phyloP scores from a whole-genome alignment of 2,329 filamentous ascomycete genomes.

The Talaromyces sp. region DNA sequence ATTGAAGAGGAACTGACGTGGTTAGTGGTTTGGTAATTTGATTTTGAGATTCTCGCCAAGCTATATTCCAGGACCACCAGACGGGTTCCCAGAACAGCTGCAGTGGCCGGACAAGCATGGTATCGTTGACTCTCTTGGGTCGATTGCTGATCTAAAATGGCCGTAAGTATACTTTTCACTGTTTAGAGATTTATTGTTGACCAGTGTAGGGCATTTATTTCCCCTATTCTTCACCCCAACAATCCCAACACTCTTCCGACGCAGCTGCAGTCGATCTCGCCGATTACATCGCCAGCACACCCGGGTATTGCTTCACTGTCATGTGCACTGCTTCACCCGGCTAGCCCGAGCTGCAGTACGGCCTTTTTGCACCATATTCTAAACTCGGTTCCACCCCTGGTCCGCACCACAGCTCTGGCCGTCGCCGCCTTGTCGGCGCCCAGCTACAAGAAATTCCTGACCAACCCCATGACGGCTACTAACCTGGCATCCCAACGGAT shows the following conservation, averaged over 20 bases:
- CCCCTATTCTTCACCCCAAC: slow-evolving; percentile 78
- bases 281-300: slow-evolving; percentile 78
- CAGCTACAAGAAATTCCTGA: slow-evolving; percentile 62
- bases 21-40: slow-evolving; percentile 56
- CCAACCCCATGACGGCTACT: slow-evolving; percentile 62
- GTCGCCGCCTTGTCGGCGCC: slow-evolving; percentile 65
- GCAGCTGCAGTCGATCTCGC: slow-evolving; percentile 62
- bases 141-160: slow-evolving; percentile 78
- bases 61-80: slow-evolving; percentile 71
- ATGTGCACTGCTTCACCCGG: slow-evolving; percentile 83
- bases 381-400: slow-evolving; percentile 70
- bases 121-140: slow-evolving; percentile 73
- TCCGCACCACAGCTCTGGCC: slow-evolving; percentile 64
- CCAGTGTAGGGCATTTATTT: slow-evolving; percentile 61
- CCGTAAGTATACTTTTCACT: slow-evolving; percentile 54
- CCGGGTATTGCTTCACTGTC: slow-evolving; percentile 79
- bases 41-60: slow-evolving; percentile 66
- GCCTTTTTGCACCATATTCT: slow-evolving; percentile 87
- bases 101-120: slow-evolving; percentile 72
- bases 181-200: background rate
- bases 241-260: slow-evolving; percentile 57
- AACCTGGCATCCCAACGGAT: slow-evolving; percentile 63
- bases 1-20: background rate
- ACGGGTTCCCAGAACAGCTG: slow-evolving; percentile 59
- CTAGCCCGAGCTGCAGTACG: slow-evolving; percentile 79